A percentile compares a stretch with the other conserved stretches of the same genome.
Evolutionary conservation across 768 basidiomycete species (phyloP).

Genomic region (Mycena vulgaris): DNA sequence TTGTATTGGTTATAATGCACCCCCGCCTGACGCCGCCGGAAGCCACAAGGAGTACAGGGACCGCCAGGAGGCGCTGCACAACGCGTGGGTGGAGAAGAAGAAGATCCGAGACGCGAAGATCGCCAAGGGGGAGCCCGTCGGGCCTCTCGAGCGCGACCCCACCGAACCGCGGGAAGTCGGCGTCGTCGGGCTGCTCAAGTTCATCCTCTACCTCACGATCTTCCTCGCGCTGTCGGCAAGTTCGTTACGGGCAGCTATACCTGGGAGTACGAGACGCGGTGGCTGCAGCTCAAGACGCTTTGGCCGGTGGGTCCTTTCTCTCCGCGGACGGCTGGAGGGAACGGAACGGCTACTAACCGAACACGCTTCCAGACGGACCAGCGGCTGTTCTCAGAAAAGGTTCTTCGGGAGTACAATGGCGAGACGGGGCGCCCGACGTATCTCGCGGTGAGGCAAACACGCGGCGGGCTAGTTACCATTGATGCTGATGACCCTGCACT

Average conservation of each 20-base stretch:
- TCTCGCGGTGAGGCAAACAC: slow-evolving; percentile 75
- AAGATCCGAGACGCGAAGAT: slow-evolving; percentile 81
- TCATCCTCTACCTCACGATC: slow-evolving; percentile 70
- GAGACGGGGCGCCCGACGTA: slow-evolving; percentile 80
- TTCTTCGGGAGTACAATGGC: slow-evolving; percentile 82
- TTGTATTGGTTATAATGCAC: neutral
- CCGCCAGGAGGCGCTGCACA: slow-evolving; percentile 72
- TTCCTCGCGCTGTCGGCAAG: slow-evolving; percentile 74
- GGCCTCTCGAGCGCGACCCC: slow-evolving; percentile 81
- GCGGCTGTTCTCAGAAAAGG: slow-evolving; percentile 81
- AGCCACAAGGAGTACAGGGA: slow-evolving; percentile 80
- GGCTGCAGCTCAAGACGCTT: slow-evolving; percentile 71
- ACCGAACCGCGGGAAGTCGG: slow-evolving; percentile 79
- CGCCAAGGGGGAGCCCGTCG: slow-evolving; percentile 80
- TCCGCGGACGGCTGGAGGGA: neutral
- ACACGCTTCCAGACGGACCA: slow-evolving; percentile 63
- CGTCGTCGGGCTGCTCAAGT: slow-evolving; percentile 76
- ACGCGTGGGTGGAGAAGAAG: slow-evolving; percentile 79
- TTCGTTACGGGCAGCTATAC: slow-evolving; percentile 90
- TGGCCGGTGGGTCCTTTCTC: slow-evolving; percentile 66
- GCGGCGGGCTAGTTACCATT: slow-evolving; percentile 15
- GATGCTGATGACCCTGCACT: slow-evolving; percentile 33
- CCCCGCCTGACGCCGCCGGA: neutral
- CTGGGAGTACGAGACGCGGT: slow-evolving; percentile 86
- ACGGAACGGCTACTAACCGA: slow-evolving; percentile 19